Evolutionary conservation across 768 basidiomycete species (phyloP).

Genomic region (Fomitopsis pulvina): DNA sequence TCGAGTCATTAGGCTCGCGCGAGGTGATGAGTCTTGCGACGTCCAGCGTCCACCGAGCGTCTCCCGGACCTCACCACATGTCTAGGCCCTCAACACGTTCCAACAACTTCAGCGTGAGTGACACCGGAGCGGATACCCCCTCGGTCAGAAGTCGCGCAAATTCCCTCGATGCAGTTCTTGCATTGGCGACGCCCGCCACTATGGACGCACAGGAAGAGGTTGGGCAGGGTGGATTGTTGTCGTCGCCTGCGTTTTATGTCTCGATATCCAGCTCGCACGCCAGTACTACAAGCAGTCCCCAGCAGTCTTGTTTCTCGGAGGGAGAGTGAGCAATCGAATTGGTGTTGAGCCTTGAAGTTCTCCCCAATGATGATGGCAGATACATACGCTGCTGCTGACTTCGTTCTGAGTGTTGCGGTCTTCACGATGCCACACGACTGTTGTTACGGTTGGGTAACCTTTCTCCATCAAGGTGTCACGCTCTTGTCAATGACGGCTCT

Average conservation of each 20-base stretch:
- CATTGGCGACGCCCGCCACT: slow-evolving; percentile 16
- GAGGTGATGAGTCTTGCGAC: slow-evolving; percentile 35
- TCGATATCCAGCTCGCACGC: neutral
- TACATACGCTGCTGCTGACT: neutral
- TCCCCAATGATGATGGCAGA: neutral
- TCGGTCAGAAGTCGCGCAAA: slow-evolving; percentile 19
- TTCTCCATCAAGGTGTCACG: neutral
- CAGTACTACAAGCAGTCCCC: neutral
- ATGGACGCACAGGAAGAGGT: neutral
- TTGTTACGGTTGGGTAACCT: neutral
- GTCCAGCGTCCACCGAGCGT: slow-evolving; percentile 3
- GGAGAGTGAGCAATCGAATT: neutral
- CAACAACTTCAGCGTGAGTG: slow-evolving; percentile 19
- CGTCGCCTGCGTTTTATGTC: neutral
- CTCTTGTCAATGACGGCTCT: too few species aligned
- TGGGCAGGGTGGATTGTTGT: neutral
- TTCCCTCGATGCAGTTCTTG: slow-evolving; percentile 20
- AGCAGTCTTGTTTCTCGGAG: neutral
- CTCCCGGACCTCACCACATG: slow-evolving; percentile 7
- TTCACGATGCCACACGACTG: neutral
- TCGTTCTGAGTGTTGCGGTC: neutral
- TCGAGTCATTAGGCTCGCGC: slow-evolving; percentile 67
- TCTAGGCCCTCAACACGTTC: slow-evolving; percentile 24
- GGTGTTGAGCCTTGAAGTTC: neutral
- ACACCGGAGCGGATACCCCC: slow-evolving; percentile 12